A percentile compares a stretch with the other conserved stretches of the same genome.
Evolutionary conservation across 768 basidiomycete genomes (phyloP).

Genomic region (Lactifluus volemus): DNA sequence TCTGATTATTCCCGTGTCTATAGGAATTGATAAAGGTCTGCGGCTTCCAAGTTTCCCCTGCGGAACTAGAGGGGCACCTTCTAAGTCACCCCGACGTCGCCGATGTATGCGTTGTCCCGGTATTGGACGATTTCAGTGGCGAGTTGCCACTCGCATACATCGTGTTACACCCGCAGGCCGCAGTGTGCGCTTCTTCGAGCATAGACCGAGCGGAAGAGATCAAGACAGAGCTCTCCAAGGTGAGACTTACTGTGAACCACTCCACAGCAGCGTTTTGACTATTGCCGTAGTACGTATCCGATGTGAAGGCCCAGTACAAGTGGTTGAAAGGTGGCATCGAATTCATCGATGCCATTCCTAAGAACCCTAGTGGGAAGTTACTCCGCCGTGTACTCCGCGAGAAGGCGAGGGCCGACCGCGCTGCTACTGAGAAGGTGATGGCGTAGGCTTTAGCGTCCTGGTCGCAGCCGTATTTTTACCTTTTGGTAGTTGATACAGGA

Average conservation of each 20-base stretch:
- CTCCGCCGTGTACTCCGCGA: slow-evolving; percentile 25
- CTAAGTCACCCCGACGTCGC: slow-evolving; percentile 50
- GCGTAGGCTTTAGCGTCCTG: background rate
- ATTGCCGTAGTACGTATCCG: slow-evolving; percentile 23
- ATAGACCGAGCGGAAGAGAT: slow-evolving; percentile 2
- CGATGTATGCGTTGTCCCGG: slow-evolving; percentile 56
- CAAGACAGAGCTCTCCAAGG: slow-evolving; percentile 16
- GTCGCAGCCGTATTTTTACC: too few relatives aligned
- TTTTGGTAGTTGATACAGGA: too few relatives aligned
- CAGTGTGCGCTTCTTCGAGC: slow-evolving; percentile 1
- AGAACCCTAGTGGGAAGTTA: slow-evolving; percentile 28
- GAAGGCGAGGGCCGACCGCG: slow-evolving; percentile 13
- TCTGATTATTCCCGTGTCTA: slow-evolving; percentile 16
- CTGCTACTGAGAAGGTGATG: slow-evolving; percentile 8
- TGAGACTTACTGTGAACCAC: background rate
- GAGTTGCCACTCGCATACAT: slow-evolving; percentile 67
- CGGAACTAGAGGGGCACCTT: slow-evolving; percentile 59
- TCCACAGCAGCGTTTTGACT: background rate
- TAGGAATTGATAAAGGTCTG: slow-evolving; percentile 63
- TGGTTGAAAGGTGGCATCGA: slow-evolving; percentile 31
- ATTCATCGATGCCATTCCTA: slow-evolving; percentile 29
- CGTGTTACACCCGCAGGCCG: slow-evolving; percentile 32
- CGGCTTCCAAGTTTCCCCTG: slow-evolving; percentile 69
- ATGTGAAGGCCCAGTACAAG: slow-evolving; percentile 30
- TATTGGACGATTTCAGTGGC: slow-evolving; percentile 63